Evolutionary conservation across 192 early-diverging fungal species (phyloP).

Genomic region (Podila verticillata): DNA sequence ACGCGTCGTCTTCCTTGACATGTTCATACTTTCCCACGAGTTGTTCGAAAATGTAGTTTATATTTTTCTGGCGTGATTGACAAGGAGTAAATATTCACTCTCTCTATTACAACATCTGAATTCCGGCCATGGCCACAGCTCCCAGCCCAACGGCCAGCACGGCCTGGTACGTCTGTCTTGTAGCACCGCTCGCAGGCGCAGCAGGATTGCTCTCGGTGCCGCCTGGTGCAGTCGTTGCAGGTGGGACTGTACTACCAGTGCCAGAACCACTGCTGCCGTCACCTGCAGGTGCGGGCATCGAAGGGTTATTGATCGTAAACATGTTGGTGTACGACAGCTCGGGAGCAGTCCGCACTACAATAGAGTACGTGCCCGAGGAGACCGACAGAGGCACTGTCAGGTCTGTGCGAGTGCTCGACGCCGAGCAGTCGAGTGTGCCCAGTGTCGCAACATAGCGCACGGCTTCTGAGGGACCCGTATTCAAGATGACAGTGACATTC

Average conservation of each 20-base stretch:
- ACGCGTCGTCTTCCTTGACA: too few species aligned
- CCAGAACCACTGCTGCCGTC: not conserved
- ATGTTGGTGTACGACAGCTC: constrained; percentile 51
- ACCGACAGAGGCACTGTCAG: constrained; percentile 34
- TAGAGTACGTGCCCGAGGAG: constrained; percentile 36
- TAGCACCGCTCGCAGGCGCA: not conserved
- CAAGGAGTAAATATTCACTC: too few species aligned
- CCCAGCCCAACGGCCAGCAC: constrained; percentile 2
- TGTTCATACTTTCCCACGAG: too few species aligned
- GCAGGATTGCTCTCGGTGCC: not conserved
- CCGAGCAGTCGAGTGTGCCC: constrained; percentile 43
- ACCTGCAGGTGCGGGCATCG: constrained; percentile 11
- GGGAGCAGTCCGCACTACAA: constrained; percentile 40
- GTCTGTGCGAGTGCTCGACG: constrained; percentile 39
- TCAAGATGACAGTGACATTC: constrained; percentile 47
- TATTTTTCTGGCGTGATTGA: too few species aligned
- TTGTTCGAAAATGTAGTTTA: too few species aligned
- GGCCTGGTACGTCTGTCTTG: not conserved
- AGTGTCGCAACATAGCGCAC: constrained; percentile 48
- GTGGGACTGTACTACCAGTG: not conserved
- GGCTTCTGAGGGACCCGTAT: constrained; percentile 43
- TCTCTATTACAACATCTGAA: constrained; percentile 19
- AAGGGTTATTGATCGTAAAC: constrained; percentile 48
- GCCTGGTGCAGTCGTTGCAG: not conserved
- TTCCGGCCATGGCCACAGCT: constrained; percentile 12